Evolutionary conservation across 2,329 filamentous ascomycete genomes (phyloP).

Genomic region (Aureobasidium pullulans): DNA sequence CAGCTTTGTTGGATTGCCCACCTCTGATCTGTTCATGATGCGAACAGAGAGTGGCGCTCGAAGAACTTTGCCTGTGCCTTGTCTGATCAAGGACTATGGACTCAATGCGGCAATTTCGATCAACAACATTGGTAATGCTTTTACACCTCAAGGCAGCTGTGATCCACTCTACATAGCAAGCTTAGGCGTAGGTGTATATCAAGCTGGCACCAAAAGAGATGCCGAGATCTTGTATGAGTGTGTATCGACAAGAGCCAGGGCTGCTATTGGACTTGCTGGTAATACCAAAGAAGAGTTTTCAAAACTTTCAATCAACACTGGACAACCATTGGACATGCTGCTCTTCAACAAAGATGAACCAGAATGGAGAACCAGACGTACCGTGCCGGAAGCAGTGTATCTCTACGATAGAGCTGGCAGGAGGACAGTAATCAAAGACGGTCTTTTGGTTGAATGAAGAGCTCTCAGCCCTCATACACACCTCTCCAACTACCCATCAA

Average conservation of each 20-base stretch:
- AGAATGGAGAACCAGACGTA: slow-evolving; percentile 36
- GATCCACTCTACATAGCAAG: slow-evolving; percentile 59
- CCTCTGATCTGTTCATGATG: slow-evolving; percentile 68
- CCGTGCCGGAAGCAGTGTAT: slow-evolving; percentile 38
- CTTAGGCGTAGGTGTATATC: slow-evolving; percentile 59
- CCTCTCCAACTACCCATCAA: too few species aligned
- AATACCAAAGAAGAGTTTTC: slow-evolving; percentile 37
- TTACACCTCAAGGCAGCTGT: slow-evolving; percentile 61
- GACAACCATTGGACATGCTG: slow-evolving; percentile 35
- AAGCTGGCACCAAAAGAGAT: slow-evolving; percentile 55
- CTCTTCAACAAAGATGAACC: slow-evolving; percentile 32
- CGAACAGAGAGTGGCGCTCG: slow-evolving; percentile 39
- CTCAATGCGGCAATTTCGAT: slow-evolving; percentile 56
- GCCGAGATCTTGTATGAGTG: slow-evolving; percentile 52
- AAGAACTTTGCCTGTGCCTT: slow-evolving; percentile 55
- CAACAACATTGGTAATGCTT: slow-evolving; percentile 69
- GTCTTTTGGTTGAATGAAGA: background rate
- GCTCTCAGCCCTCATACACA: too few species aligned
- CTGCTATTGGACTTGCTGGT: slow-evolving; percentile 25
- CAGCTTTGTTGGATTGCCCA: slow-evolving; percentile 62
- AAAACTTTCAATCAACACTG: slow-evolving; percentile 27
- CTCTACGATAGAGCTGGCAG: slow-evolving; percentile 25
- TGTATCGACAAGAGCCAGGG: slow-evolving; percentile 25
- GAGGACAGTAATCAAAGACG: slow-evolving; percentile 3
- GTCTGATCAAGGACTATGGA: slow-evolving; percentile 52